Evolutionary conservation across 352 stramenopile species (phyloP), one percentile per base, ranked within the genome.

Genomic region (Plasmopara halstedii): DNA sequence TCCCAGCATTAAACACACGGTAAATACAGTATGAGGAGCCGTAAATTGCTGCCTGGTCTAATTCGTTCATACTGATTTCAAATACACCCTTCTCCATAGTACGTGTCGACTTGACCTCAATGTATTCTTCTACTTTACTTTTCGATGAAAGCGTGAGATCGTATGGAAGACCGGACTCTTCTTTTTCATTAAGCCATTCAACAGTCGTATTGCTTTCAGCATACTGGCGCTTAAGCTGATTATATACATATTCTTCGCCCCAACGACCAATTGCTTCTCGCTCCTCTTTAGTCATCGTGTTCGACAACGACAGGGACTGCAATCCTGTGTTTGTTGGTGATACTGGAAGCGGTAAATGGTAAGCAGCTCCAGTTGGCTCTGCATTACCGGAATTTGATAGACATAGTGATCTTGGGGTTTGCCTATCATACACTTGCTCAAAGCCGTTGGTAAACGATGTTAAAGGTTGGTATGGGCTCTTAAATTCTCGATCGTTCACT

Each of bases 21-120:
- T 91, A 94, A 53, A 94, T 91, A 42, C 57, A 66, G 65, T 90
- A 94, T 21, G 62, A 71, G 11, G 79, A 88, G 17, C 82, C 82
- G 53, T 86, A 77, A 5, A 80, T 65, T 14, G 64, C 64, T n/a
- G 82, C 82, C 42, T 88, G 72, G 55, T 94, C 79, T 50, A 94
- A 56, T 48, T 93, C 82, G 58, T 94, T 89, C 73, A 90, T 85
- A 45, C 77, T 90, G 58, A 94, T 94, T 73, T 94, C 82, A 37
- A 94, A 94, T 46, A 86, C 62, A 19, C 66, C 64, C 49, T 94
- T 94, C 56, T 94, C 82, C 70, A 86, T 88, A 17, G 80, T 94
- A 23, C 80, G 77, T 32, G 82, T 94, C 27, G 76, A 77, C 45
- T 94, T 94, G 34, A 94, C 82, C 50, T 94, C 82, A 22, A 91